Conservation (phyloP, 805 yeast genomes). For the Schwanniomyces polymorphus region DNA sequence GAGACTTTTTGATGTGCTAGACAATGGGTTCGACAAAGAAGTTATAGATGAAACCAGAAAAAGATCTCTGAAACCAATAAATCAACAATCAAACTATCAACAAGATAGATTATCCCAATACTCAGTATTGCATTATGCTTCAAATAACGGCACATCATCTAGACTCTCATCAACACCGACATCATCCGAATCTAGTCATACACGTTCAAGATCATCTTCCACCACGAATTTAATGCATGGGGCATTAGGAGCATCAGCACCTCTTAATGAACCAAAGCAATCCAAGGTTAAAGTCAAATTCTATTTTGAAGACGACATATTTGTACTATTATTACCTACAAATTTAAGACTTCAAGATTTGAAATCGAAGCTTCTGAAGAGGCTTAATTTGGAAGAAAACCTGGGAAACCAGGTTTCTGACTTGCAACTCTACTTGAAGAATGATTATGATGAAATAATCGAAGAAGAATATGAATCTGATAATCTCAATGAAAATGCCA, state of each 20-base stretch:
- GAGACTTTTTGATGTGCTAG: constrained; percentile 65
- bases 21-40: constrained; percentile 62
- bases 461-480: constrained; percentile 29
- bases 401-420: constrained; percentile 13
- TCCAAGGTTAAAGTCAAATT: constrained; percentile 65
- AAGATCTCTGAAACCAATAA: constrained; percentile 35
- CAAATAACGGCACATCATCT: constrained; percentile 4
- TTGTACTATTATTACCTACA: constrained; percentile 61
- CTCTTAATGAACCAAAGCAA: constrained; percentile 13
- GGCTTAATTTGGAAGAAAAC: constrained; percentile 40
- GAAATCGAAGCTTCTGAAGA: constrained; percentile 49
- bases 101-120: constrained; percentile 55
- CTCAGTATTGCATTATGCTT: constrained; percentile 29
- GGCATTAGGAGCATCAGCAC: neutral
- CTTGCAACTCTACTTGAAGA: constrained; percentile 38
- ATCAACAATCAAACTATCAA: constrained; percentile 44
- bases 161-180: constrained; percentile 26
- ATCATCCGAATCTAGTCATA: constrained; percentile 8
- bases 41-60: constrained; percentile 14
- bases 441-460: constrained; percentile 41
- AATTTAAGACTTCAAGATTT: constrained; percentile 50
- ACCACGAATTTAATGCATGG: constrained; percentile 17
- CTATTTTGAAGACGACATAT: constrained; percentile 78
- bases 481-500: constrained; percentile 25
- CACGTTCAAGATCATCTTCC: constrained; percentile 19